A percentile compares a stretch with the other conserved stretches of the same genome.
Conservation (phyloP, 805 yeast genomes). For the Cyberlindnera maritima region DNA sequence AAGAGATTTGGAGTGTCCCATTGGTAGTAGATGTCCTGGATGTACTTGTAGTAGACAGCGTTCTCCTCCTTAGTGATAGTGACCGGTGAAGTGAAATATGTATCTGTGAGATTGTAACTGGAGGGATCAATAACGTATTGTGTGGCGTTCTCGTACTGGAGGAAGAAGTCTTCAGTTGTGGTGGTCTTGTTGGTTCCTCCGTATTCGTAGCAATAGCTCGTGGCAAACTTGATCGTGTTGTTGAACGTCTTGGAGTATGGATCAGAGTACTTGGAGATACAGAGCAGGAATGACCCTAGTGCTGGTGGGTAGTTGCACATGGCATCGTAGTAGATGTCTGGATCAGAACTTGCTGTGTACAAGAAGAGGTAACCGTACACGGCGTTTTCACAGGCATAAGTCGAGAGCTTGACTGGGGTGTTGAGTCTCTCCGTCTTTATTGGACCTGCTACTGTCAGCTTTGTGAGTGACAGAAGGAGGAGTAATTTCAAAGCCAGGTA, state of each 20-base stretch:
- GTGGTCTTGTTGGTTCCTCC: not conserved
- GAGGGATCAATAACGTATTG: slow-evolving; percentile 13
- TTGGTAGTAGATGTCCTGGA: slow-evolving; percentile 14
- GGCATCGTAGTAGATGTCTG: not conserved
- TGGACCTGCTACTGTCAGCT: slow-evolving; percentile 2
- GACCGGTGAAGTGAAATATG: slow-evolving; percentile 15
- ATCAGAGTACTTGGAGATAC: slow-evolving; percentile 10
- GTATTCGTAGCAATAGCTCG: not conserved
- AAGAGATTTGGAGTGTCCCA: slow-evolving; percentile 19
- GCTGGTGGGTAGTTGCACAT: slow-evolving; percentile 20
- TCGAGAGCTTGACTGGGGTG: not conserved
- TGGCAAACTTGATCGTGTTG: slow-evolving; percentile 2
- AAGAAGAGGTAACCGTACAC: not conserved
- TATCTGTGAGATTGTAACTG: slow-evolving; percentile 7
- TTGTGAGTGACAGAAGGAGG: not conserved
- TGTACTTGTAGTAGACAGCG: slow-evolving; percentile 1
- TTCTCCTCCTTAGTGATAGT: not conserved
- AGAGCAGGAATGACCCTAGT: slow-evolving; percentile 10
- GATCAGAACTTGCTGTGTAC: not conserved
- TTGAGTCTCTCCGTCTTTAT: slow-evolving; percentile 6
- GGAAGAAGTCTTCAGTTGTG: slow-evolving; percentile 20
- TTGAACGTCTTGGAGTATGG: slow-evolving; percentile 15
- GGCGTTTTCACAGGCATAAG: slow-evolving; percentile 1
- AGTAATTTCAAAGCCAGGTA: not conserved
- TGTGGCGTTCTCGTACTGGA: slow-evolving; percentile 32